These are phyloP conservation scores for Peronospora destructor DNA, from an alignment of 352 stramenopile genomes.

Conservation along the genomic window DNA sequence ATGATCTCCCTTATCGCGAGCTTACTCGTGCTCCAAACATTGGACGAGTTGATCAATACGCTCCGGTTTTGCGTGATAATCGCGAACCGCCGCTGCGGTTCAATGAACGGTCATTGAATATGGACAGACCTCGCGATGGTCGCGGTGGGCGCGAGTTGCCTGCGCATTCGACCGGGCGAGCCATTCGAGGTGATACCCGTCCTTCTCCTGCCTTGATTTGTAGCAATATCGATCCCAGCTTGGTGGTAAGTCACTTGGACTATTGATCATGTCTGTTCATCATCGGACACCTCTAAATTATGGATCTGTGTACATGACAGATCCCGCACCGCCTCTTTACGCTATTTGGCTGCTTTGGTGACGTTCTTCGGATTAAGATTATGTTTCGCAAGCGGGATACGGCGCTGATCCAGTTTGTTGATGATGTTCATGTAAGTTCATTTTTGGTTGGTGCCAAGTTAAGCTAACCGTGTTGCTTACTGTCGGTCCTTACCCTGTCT, in stretches of 20 bases:
- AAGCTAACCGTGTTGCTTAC: background rate
- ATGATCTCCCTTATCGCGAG: conserved; percentile 20
- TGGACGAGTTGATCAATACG: conserved; percentile 23
- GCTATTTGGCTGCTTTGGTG: conserved; percentile 79
- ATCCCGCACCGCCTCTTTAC: conserved; percentile 64
- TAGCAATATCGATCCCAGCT: conserved; percentile 66
- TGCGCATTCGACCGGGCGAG: conserved; percentile 54
- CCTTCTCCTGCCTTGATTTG: conserved; percentile 74
- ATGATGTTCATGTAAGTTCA: conserved; percentile 60
- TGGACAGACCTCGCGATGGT: conserved; percentile 26
- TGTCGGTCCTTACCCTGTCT: background rate
- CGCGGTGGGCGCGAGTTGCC: conserved; percentile 27
- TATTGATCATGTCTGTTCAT: background rate
- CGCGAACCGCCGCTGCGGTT: conserved; percentile 17
- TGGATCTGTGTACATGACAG: conserved; percentile 22
- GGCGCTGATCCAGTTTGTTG: conserved; percentile 69
- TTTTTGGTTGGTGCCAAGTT: background rate
- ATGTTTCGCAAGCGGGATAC: conserved; percentile 85
- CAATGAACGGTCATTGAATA: conserved; percentile 18
- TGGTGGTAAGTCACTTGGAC: conserved; percentile 41
- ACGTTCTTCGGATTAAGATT: conserved; percentile 79
- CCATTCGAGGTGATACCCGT: conserved; percentile 46
- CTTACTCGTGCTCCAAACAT: conserved; percentile 5
- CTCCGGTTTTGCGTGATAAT: conserved; percentile 13
- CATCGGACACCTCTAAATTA: background rate